Base-by-base conservation (phyloP, 1,284 basidiomycete genomes). In the Sanghuangporus sanghuang region DNA sequence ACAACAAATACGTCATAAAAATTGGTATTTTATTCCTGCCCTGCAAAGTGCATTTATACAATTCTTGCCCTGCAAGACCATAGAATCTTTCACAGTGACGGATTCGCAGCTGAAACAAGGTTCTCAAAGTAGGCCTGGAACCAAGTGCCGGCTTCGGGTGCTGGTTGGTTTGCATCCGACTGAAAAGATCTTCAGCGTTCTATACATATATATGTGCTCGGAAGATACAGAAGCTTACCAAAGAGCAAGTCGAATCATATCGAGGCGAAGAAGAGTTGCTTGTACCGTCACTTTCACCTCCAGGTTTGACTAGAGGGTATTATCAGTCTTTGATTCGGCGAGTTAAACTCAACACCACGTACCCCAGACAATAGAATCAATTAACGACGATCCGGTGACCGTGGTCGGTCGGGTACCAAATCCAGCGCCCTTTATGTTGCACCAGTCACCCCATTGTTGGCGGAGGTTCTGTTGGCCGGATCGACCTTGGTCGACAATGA, bases 201-300 rank as follows among this genome's bases (percentile, higher is more conserved):
- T 35, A 39, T 32, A n/a, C n/a, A n/a, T n/a, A n/a, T n/a, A n/a
- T n/a, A 54, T 38, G 18, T 59, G 3, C 3, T 48, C 6, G 53
- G 59, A 64, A 42, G 55, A 42, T 36, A 44, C 9, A 14, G 35
- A 35, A 40, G 77, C 80, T 71, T 70, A 82, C 80, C 76, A 75
- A 64, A 71, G 75, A 69, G 71, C 85, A 86, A 66, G 81, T 81
- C 61, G 76, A 74, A 73, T 88, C 85, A 72, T 78, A 87, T 61
- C 85, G 80, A 18, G 79, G 68, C n/a, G 85, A 74, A 14, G 80
- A 81, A 56, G 76, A 79, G 78, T 87, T 80, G 67, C 79, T 82
- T 50, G 85, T 87, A 67, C 85, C 85, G 70, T 87, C 85, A 66
- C 78, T 83, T 74, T 87, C 85, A 67, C 85, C 85, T 79, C 84